Conservation (phyloP, 805 yeast genomes). For the Saccharomycopsis vini region DNA sequence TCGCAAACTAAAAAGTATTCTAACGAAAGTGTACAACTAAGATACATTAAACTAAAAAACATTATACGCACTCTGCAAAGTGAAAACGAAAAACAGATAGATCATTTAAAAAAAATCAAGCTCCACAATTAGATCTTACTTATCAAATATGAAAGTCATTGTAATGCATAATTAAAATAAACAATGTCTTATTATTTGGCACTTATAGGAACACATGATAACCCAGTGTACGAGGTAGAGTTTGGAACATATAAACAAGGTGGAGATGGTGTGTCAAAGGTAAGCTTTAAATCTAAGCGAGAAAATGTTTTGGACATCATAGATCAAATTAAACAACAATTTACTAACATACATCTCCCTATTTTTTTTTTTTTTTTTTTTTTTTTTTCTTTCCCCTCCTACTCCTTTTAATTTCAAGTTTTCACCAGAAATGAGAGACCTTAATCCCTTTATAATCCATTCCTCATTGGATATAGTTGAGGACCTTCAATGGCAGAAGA, state of each 20-base stretch:
- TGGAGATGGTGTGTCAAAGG: slow-evolving; percentile 49
- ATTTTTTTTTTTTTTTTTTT: background rate
- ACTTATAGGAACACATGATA: slow-evolving; percentile 78
- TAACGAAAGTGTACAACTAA: too few relatives aligned
- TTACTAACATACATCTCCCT: background rate
- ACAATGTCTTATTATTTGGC: slow-evolving; percentile 79
- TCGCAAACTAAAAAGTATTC: too few relatives aligned
- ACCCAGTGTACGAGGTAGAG: slow-evolving; percentile 81
- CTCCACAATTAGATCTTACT: background rate
- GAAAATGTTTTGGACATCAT: background rate
- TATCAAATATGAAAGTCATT: slow-evolving; percentile 13
- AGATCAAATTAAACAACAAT: background rate
- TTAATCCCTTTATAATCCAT: slow-evolving; percentile 82
- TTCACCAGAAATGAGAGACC: slow-evolving; percentile 61
- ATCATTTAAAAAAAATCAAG: slow-evolving; percentile 7
- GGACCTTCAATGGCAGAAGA: slow-evolving; percentile 74
- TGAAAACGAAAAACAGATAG: slow-evolving; percentile 10
- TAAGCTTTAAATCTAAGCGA: slow-evolving; percentile 19
- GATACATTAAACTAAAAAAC: too few relatives aligned
- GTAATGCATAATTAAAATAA: too few relatives aligned
- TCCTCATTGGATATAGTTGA: slow-evolving; percentile 88
- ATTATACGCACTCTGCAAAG: too few relatives aligned
- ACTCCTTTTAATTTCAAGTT: too few relatives aligned
- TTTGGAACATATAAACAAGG: slow-evolving; percentile 66
- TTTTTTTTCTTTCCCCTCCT: too few relatives aligned